Percentiles rank a stretch among this genome's conserved stretches.
phyloP scores from a whole-genome alignment of 2,329 filamentous ascomycete species.

The Fusarium sp. region DNA sequence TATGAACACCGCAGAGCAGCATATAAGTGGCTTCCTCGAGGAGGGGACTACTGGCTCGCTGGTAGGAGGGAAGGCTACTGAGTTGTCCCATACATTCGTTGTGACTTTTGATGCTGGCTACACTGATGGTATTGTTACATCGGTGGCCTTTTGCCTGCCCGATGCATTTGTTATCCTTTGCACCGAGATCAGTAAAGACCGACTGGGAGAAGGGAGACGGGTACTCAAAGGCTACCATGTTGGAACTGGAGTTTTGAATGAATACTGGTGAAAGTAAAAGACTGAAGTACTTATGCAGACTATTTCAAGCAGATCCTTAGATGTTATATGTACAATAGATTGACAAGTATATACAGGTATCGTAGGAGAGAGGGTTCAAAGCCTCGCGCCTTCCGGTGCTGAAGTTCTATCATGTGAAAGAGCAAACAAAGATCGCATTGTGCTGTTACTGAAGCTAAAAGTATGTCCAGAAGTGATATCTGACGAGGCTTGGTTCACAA shows the following conservation, averaged over 20 bases:
- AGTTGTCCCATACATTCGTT: neutral
- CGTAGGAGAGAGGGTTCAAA: neutral
- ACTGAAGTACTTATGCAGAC: neutral
- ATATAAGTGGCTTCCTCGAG: neutral
- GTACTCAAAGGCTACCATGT: neutral
- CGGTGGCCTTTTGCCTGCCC: neutral
- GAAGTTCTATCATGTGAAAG: no score
- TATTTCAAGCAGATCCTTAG: neutral
- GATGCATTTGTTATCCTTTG: neutral
- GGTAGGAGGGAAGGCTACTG: no score
- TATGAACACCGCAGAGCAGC: neutral
- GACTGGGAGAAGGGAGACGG: neutral
- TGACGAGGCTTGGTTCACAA: neutral
- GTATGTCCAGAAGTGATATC: neutral
- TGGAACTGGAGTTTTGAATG: no score
- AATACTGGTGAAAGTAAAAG: neutral
- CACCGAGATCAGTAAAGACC: neutral
- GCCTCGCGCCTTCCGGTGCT: no score
- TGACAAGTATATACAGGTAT: neutral
- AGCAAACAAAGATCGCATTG: neutral
- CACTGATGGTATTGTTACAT: neutral
- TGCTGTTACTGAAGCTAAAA: neutral
- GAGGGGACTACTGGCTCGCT: neutral
- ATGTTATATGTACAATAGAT: neutral
- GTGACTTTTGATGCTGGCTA: neutral